Percentiles rank a stretch among this genome's conserved stretches.
These are phyloP conservation scores for Taphrina deformans DNA, from an alignment of 1,139 yeast species.

Conservation along the genomic window DNA sequence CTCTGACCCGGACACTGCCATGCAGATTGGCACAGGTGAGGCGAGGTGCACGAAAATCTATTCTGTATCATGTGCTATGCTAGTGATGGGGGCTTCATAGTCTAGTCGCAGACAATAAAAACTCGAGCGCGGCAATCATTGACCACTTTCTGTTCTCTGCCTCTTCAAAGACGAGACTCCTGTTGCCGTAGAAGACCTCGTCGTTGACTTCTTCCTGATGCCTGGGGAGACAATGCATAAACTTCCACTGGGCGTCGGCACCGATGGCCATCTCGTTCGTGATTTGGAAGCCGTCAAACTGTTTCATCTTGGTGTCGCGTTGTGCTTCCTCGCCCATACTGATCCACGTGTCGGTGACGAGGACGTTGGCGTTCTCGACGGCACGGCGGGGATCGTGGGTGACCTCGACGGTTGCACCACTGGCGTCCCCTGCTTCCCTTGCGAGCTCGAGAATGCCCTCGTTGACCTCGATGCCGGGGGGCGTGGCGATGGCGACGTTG, in stretches of 20 bases:
- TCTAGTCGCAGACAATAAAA: conserved; percentile 4
- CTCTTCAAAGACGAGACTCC: conserved; percentile 86
- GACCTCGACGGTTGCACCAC: conserved; percentile 58
- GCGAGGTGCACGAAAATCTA: too few relatives aligned
- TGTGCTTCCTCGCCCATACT: conserved; percentile 97
- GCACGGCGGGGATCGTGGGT: conserved; percentile 74
- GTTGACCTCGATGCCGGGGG: conserved; percentile 67
- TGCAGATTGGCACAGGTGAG: too few relatives aligned
- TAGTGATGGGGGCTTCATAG: neutral
- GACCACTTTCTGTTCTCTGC: conserved; percentile 96
- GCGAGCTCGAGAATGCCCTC: conserved; percentile 60
- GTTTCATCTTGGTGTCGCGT: conserved; percentile 66
- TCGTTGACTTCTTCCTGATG: conserved; percentile 91
- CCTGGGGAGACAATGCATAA: conserved; percentile 97
- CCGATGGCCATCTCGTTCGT: conserved; percentile 62
- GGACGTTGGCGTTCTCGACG: conserved; percentile 67
- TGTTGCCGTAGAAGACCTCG: conserved; percentile 81
- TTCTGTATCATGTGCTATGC: neutral
- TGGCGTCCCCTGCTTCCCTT: conserved; percentile 53
- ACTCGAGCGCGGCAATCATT: conserved; percentile 87
- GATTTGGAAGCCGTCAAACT: conserved; percentile 84
- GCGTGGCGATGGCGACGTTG: conserved; percentile 79
- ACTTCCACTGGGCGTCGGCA: conserved; percentile 72
- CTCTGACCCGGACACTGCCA: too few relatives aligned
- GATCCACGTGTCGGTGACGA: conserved; percentile 97